phyloP scores from a whole-genome alignment of 192 early-diverging fungal genomes.

The Gaertneriomyces semiglobifer region DNA sequence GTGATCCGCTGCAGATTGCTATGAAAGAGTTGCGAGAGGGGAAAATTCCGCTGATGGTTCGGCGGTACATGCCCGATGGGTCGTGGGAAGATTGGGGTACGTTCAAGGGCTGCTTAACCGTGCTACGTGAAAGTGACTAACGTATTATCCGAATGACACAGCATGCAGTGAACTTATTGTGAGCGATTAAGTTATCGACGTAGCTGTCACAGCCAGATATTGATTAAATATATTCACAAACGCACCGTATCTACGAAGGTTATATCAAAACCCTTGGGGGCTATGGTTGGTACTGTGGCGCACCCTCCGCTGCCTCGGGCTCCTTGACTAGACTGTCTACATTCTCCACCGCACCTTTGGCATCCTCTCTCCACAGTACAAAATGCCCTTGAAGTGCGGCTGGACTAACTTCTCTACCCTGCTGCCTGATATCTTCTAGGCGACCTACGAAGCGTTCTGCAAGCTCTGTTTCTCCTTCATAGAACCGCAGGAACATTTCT shows the following conservation, averaged over 20 bases:
- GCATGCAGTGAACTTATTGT: no score
- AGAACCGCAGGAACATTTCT: conserved; percentile 69
- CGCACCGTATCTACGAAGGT: no score
- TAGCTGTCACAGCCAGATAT: no score
- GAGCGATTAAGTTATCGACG: no score
- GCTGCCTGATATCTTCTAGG: conserved; percentile 2
- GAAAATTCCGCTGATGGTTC: conserved; percentile 89
- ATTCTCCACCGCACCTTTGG: conserved; percentile 64
- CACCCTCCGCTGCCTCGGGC: no score
- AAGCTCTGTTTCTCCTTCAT: conserved; percentile 48
- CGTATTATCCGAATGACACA: no score
- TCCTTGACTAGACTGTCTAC: conserved; percentile 24
- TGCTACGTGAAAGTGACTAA: no score
- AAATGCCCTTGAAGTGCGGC: conserved; percentile 96
- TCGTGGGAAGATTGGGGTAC: conserved; percentile 86
- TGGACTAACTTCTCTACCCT: conserved; percentile 57
- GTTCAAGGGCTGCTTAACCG: no score
- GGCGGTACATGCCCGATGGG: conserved; percentile 90
- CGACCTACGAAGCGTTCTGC: conserved; percentile 68
- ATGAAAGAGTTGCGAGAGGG: conserved; percentile 89
- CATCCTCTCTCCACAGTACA: conserved; percentile 76
- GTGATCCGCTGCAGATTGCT: conserved; percentile 91
- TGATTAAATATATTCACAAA: no score
- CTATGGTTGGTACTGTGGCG: no score
- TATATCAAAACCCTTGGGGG: no score